Evolutionary conservation across 1,139 yeast species (phyloP), one percentile per base, ranked within the genome.

Genomic region (Kurtzmaniella quercitrusa): DNA sequence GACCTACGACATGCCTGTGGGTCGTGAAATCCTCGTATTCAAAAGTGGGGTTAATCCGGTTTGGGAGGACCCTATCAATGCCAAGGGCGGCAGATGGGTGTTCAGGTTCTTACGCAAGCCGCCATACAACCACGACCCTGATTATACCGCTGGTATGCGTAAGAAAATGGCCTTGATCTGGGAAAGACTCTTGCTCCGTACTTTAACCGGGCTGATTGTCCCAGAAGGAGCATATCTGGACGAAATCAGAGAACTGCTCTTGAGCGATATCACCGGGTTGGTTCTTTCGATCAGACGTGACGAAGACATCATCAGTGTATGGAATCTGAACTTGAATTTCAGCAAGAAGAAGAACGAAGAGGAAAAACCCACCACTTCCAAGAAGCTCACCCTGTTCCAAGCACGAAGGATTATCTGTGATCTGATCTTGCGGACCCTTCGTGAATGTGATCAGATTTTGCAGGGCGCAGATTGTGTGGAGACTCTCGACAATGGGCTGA

Each of bases 11-110:
- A 65, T 81, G 46, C 71, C 75, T 15, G 66, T 69, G 46, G 83
- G 84, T 23, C 71, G 82, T 36, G 86, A 81, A 56, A 70, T 77
- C 49, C 79, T 81, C 48, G 60, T 82, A 14, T 82, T 83, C 62
- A 79, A 81, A 52, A 68, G 77, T 39, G 86, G 86, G 2, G 75
- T 82, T 38, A 77, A 77, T 54, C 89, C 89, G 16, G 79, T 81
- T 46, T 82, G 88, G 86, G 88, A 82, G 57, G 88, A 82, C 55
- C 85, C 87, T 2, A 67, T 73, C 45, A 82, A 82, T 56, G 62
- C 73, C 40, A 66, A 71, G 44, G 88, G 88, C 37, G 89, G 89
- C 2, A 70, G 85, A 53, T 82, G 87, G 87, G 75, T 77, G 33
- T 74, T 79, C 52, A 68, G 82, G 48, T 71, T 81, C 55, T 61